phyloP scores from a whole-genome alignment of 1,139 yeast species.

The Arxiozyma slooffiae region DNA sequence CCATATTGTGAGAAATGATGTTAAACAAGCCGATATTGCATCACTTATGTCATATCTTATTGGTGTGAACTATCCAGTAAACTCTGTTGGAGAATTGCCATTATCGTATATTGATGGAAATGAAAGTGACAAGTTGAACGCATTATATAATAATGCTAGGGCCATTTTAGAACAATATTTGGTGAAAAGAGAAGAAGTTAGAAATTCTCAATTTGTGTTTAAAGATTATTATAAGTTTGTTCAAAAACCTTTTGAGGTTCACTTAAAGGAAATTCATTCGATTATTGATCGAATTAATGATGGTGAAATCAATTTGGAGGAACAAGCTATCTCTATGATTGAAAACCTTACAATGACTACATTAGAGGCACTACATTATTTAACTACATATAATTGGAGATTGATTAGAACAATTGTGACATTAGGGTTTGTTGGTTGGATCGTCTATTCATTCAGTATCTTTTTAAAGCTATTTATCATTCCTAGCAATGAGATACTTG shows the following conservation, averaged over 20 bases:
- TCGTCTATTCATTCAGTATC: constrained; percentile 66
- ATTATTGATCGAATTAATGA: constrained; percentile 34
- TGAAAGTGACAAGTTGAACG: constrained; percentile 51
- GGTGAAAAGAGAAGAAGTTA: constrained; percentile 73
- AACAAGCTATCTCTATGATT: constrained; percentile 45
- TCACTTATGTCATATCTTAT: constrained; percentile 85
- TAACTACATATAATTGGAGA: constrained; percentile 88
- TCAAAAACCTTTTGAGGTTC: constrained; percentile 37
- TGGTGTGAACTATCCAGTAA: constrained; percentile 87
- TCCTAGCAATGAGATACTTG: constrained; percentile 15
- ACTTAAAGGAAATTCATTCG: constrained; percentile 36
- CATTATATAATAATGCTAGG: constrained; percentile 70
- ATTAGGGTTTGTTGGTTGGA: constrained; percentile 92
- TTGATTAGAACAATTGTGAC: constrained; percentile 76
- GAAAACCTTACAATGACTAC: constrained; percentile 65
- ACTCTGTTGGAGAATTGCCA: constrained; percentile 93
- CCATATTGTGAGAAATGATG: constrained; percentile 69
- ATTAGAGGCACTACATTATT: constrained; percentile 67
- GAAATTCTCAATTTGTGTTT: constrained; percentile 59
- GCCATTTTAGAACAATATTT: constrained; percentile 79
- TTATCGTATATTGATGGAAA: constrained; percentile 55
- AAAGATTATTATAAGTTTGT: constrained; percentile 54
- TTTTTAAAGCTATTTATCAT: constrained; percentile 72
- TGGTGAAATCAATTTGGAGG: constrained; percentile 32
- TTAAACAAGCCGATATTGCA: constrained; percentile 94